These are phyloP conservation scores for Talaromyces sp. DNA, from an alignment of 2,329 filamentous ascomycete species.

Conservation along the genomic window DNA sequence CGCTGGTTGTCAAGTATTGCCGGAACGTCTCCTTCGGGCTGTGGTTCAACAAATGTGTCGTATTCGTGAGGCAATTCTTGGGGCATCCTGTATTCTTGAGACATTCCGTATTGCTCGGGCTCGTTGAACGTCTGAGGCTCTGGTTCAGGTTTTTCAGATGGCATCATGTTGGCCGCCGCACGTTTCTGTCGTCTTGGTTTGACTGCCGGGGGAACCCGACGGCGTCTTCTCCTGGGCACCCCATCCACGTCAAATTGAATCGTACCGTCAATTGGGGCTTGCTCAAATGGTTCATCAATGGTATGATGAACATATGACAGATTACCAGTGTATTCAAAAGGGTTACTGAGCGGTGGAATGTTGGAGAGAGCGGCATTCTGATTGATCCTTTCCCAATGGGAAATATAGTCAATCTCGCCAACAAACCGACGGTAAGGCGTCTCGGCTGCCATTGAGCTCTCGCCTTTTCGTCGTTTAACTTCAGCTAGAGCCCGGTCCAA, in stretches of 20 bases:
- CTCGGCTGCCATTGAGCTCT: not conserved
- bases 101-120: not conserved
- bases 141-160: not conserved
- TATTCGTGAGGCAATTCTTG: not conserved
- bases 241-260: slow-evolving; percentile 28
- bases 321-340: not conserved
- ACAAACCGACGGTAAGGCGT: slow-evolving; percentile 7
- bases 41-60: not conserved
- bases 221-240: not conserved
- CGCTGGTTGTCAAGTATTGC: not conserved
- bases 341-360: not conserved
- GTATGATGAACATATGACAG: slow-evolving; percentile 33
- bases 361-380: not conserved
- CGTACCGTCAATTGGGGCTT: slow-evolving; percentile 23
- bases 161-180: not conserved
- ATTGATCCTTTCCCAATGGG: slow-evolving; percentile 6
- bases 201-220: not conserved
- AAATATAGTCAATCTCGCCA: slow-evolving; percentile 4
- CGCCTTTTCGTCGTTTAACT: slow-evolving; percentile 1
- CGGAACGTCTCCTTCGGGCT: not conserved
- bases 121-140: not conserved
- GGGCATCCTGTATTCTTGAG: not conserved
- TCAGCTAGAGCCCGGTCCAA: not conserved
- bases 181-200: slow-evolving; percentile 7
- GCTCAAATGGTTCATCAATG: slow-evolving; percentile 24